Percentiles rank a stretch among this genome's conserved stretches.
phyloP scores from a whole-genome alignment of 78 protist genomes.

The Paulinella micropora region DNA sequence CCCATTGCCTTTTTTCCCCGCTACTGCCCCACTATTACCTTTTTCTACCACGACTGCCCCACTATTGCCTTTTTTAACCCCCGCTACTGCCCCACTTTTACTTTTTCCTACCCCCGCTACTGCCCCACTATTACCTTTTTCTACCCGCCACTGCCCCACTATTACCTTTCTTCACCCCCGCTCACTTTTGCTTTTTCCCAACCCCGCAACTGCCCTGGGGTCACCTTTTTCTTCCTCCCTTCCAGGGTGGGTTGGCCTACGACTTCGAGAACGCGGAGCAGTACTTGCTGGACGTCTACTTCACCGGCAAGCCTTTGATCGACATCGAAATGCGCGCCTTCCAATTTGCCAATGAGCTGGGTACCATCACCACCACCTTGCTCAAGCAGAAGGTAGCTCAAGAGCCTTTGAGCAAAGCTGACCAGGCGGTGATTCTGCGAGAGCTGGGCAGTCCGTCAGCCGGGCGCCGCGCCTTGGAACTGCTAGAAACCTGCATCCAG shows the following conservation, averaged over 20 bases:
- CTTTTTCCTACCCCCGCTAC: no score
- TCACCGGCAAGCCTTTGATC: neutral
- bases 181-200: no score
- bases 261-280: constrained; percentile 3
- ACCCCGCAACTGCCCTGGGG: no score
- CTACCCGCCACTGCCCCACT: no score
- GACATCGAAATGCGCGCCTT: neutral
- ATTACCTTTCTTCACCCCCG: no score
- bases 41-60: no score
- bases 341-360: neutral
- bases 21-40: no score
- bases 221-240: no score
- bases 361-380: neutral
- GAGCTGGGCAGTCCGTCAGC: neutral
- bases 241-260: neutral
- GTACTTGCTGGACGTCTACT: neutral
- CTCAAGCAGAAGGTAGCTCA: constrained; percentile 6
- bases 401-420: neutral
- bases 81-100: no score
- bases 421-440: neutral
- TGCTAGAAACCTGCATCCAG: neutral
- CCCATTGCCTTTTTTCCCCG: no score
- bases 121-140: no score
- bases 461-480: neutral
- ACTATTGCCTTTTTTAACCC: no score